Evolutionary conservation across 2,329 filamentous ascomycete species (phyloP).

Genomic region (Phaeosphaeria sp.): DNA sequence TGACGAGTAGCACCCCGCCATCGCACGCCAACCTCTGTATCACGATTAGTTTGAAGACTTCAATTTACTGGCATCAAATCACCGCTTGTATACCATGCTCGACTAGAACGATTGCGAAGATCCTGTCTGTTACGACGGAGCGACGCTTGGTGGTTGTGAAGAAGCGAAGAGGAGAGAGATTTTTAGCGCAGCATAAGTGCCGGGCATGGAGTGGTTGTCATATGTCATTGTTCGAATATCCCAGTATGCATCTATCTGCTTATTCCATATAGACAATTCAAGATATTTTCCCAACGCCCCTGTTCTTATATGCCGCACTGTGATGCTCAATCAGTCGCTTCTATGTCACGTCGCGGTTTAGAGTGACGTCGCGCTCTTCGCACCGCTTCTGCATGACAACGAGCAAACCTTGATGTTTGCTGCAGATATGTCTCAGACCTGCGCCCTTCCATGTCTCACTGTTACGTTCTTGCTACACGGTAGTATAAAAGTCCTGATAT

Average conservation of each 20-base stretch:
- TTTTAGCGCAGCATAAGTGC: background rate
- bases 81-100: background rate
- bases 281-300: background rate
- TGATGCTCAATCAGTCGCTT: background rate
- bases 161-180: background rate
- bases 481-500: background rate
- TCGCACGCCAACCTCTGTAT: slow-evolving; percentile 1
- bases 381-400: background rate
- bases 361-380: background rate
- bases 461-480: background rate
- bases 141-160: background rate
- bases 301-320: background rate
- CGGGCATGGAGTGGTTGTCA: background rate
- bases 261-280: background rate
- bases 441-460: background rate
- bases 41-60: background rate
- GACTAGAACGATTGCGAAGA: background rate
- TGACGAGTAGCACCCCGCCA: slow-evolving; percentile 27
- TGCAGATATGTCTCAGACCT: background rate
- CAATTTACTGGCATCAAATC: background rate
- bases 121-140: background rate
- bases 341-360: background rate
- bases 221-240: background rate
- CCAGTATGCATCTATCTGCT: background rate
- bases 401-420: background rate